Evolutionary conservation across 148 eudicot genomes (phyloP), one percentile per base, ranked within the genome.

Genomic region (Polygonum maritimum): DNA sequence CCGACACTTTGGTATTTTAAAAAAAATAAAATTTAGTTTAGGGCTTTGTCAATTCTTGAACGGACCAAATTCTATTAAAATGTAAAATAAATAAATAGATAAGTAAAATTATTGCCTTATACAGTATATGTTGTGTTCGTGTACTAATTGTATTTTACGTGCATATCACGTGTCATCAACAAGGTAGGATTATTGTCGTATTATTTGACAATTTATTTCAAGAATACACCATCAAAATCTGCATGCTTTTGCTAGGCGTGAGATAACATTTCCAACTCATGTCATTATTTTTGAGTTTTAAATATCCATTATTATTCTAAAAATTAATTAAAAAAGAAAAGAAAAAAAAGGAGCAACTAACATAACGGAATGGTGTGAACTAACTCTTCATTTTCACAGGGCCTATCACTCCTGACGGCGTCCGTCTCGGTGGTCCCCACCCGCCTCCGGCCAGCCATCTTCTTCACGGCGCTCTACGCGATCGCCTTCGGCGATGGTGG

Each of bases 401-500:
- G 96, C 1, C 75, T 91, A 2, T 54, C 81, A 47, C 33, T 86
- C 55, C 16, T 91, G 73, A 87, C 89, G 11, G 40, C 78, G 21
- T 84, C 92, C 31, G 89, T 87, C 21, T 69, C 73, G 2, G 63
- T 15, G 26, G 75, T 80, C 48, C 81, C 92, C 41, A 69, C 69
- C 33, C 63, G 71, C 5, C 38, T 73, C 16, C 75, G 77, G 4
- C 69, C 71, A 1, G 72, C 85, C 1, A 44, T 83, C 36, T 89
- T 89, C 81, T 89, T 87, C 75, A 5, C 70, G 9, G 86, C 88
- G 1, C 91, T 91, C 3, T 91, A 87, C 82, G 74, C 86, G 69
- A 62, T 86, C 3, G 81, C 89, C 31, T 5, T 83, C 0, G 92
- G 96, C 13, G 96, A 91, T 40, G 96, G 96, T 5, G 92, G 96